phyloP scores from a whole-genome alignment of 1,284 basidiomycete species.

The Omphalotus olearius region DNA sequence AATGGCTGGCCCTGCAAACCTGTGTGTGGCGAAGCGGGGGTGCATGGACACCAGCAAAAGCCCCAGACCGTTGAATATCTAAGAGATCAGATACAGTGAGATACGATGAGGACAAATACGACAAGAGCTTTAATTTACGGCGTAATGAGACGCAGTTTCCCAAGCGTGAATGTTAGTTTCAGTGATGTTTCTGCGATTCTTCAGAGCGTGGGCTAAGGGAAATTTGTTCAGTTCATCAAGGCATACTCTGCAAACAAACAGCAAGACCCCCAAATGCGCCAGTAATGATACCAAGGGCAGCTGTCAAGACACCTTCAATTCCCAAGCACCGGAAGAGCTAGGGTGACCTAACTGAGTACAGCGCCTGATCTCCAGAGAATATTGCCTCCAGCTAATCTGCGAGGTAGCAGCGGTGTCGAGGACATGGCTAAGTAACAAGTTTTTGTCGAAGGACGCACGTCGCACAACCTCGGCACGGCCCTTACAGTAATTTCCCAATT shows the following conservation, averaged over 20 bases:
- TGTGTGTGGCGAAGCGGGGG: constrained; percentile 58
- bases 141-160: constrained; percentile 60
- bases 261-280: constrained; percentile 61
- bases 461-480: too few species aligned
- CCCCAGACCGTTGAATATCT: constrained; percentile 79
- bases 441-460: too few species aligned
- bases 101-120: not conserved
- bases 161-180: constrained; percentile 54
- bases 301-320: not conserved
- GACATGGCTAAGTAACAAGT: constrained; percentile 6
- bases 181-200: constrained; percentile 43
- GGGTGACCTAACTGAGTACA: not conserved
- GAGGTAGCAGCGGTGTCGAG: constrained; percentile 26
- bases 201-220: constrained; percentile 51
- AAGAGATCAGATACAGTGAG: constrained; percentile 1
- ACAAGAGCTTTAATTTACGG: constrained; percentile 43
- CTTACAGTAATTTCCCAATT: not conserved
- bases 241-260: not conserved
- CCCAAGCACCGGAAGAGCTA: not conserved
- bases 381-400: constrained; percentile 13
- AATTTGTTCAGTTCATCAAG: not conserved
- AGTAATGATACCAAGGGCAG: constrained; percentile 45
- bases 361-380: constrained; percentile 36
- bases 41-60: constrained; percentile 71
- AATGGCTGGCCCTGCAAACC: constrained; percentile 71